Conservation (phyloP, 805 yeast genomes). For the Metschnikowia proteae region DNA sequence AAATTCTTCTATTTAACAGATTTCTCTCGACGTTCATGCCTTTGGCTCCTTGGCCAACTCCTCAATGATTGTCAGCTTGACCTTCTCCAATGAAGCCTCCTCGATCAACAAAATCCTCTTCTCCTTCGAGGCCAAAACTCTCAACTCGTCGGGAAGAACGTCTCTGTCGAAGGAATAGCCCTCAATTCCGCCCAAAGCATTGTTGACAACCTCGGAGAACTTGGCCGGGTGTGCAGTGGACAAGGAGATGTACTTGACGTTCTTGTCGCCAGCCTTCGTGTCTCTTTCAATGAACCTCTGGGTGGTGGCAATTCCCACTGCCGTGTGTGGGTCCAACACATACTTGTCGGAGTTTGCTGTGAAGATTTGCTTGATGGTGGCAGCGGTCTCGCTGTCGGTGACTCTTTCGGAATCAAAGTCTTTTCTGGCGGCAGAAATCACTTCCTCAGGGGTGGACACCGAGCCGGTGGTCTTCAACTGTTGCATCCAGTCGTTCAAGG, state of each 20-base stretch:
- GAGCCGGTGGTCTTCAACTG: conserved; percentile 73
- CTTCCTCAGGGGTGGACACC: conserved; percentile 63
- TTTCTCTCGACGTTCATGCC: background rate
- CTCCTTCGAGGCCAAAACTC: conserved; percentile 62
- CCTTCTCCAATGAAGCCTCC: conserved; percentile 65
- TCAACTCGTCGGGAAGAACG: conserved; percentile 86
- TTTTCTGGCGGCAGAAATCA: conserved; percentile 59
- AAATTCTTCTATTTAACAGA: background rate
- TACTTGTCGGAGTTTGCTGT: conserved; percentile 58
- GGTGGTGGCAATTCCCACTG: conserved; percentile 87
- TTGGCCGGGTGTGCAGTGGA: conserved; percentile 99
- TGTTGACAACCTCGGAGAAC: conserved; percentile 92
- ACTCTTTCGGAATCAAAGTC: conserved; percentile 81
- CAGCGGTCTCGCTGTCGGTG: conserved; percentile 70
- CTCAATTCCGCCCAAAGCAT: conserved; percentile 59
- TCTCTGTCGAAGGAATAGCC: conserved; percentile 84
- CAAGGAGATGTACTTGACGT: conserved; percentile 61
- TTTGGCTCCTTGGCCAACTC: conserved; percentile 43
- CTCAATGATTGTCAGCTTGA: conserved; percentile 72
- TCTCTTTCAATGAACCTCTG: conserved; percentile 54
- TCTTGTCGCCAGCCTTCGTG: conserved; percentile 32
- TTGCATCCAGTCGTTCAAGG: conserved; percentile 71
- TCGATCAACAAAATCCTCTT: conserved; percentile 72
- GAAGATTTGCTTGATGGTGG: conserved; percentile 72
- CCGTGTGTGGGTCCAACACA: conserved; percentile 93